A percentile compares a stretch with the other conserved stretches of the same genome.
These are phyloP conservation scores for Colletotrichum tofieldiae DNA, from an alignment of 2,329 filamentous ascomycete species.

Conservation along the genomic window DNA sequence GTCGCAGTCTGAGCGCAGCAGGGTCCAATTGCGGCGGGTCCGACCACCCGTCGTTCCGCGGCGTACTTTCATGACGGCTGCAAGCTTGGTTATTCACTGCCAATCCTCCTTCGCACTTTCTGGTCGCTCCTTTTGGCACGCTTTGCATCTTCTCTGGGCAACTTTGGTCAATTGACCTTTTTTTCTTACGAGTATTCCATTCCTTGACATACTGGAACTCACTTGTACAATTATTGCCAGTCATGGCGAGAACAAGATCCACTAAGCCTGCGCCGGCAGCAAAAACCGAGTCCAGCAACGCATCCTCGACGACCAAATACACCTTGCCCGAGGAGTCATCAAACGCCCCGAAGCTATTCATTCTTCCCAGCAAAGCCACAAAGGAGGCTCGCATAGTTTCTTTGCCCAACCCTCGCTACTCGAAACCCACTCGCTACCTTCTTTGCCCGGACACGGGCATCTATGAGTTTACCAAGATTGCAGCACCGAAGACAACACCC, in stretches of 20 bases:
- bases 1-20: constrained; percentile 1
- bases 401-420: constrained; percentile 72
- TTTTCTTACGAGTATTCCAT: not conserved
- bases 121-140: no score
- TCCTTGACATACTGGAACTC: not conserved
- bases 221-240: not conserved
- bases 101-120: not conserved
- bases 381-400: constrained; percentile 71
- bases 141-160: not conserved
- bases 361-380: constrained; percentile 71
- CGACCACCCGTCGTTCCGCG: not conserved
- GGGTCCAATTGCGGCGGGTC: constrained; percentile 10
- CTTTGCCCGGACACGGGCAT: constrained; percentile 74
- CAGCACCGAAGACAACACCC: constrained; percentile 67
- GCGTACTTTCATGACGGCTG: not conserved
- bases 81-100: not conserved
- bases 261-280: constrained; percentile 52
- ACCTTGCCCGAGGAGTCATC: constrained; percentile 56
- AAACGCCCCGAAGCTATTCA: constrained; percentile 70
- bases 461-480: constrained; percentile 75
- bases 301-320: constrained; percentile 55
- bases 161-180: not conserved
- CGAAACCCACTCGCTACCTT: constrained; percentile 71
- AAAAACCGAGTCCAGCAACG: constrained; percentile 51
- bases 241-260: constrained; percentile 68